Evolutionary conservation across 495 filamentous ascomycete species (phyloP).

Genomic region (Penicillium arizonense): DNA sequence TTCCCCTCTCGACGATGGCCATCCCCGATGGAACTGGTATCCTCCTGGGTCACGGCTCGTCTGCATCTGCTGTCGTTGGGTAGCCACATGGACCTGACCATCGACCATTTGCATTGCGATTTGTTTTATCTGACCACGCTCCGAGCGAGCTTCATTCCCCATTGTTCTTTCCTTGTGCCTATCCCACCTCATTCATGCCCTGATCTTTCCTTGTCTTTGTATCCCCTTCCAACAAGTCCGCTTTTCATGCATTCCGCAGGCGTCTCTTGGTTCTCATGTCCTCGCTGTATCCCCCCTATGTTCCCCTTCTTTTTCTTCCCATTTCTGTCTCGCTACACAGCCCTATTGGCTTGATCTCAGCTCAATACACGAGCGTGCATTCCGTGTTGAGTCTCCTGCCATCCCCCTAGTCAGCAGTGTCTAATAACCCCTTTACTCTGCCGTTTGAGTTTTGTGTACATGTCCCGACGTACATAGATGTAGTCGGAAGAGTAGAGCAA

Average conservation of each 20-base stretch:
- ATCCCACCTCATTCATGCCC: slow-evolving; percentile 31
- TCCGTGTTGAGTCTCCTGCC: slow-evolving; percentile 20
- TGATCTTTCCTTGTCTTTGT: slow-evolving; percentile 25
- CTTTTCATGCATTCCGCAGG: slow-evolving; percentile 48
- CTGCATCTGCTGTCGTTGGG: slow-evolving; percentile 20
- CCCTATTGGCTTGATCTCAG: slow-evolving; percentile 9
- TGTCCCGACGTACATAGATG: slow-evolving; percentile 34
- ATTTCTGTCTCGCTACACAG: slow-evolving; percentile 16
- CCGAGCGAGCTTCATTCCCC: slow-evolving; percentile 38
- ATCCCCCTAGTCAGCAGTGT: slow-evolving; percentile 21
- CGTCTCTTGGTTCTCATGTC: slow-evolving; percentile 44
- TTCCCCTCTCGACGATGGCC: slow-evolving; percentile 15
- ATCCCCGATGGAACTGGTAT: slow-evolving; percentile 25
- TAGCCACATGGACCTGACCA: slow-evolving; percentile 4
- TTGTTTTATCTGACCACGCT: slow-evolving; percentile 29
- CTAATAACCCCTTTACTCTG: slow-evolving; percentile 10
- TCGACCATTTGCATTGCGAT: slow-evolving; percentile 25
- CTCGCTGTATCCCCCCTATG: slow-evolving; percentile 24
- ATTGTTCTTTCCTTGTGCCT: slow-evolving; percentile 26
- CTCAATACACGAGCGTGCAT: slow-evolving; percentile 6
- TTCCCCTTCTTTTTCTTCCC: slow-evolving; percentile 23
- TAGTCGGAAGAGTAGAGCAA: slow-evolving; percentile 13
- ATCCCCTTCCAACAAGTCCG: slow-evolving; percentile 32
- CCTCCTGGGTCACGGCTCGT: slow-evolving; percentile 13
- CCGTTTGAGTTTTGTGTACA: slow-evolving; percentile 29